Base-by-base conservation (phyloP, 345 rosid species). In the Bruguiera gymnorhiza region DNA sequence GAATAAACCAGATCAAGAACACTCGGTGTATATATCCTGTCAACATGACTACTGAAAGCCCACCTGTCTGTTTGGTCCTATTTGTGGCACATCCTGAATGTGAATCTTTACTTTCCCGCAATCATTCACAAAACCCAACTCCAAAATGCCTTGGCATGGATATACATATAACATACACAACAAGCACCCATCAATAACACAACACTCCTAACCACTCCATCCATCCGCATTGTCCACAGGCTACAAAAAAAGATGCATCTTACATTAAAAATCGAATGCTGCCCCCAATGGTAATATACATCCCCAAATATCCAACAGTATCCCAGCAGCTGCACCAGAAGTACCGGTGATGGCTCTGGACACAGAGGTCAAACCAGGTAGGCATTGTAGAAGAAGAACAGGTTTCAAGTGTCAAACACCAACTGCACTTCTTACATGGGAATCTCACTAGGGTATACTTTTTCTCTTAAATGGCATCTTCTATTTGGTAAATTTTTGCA, bases 1-100 rank as follows among this genome's bases (percentile, higher is more conserved):
- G 24, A 73, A 50, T 27, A 55, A 36, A 54, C 60, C 23, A 23
- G 57, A 51, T 55, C 52, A 58, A 63, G 64, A 58, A 73, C 43
- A 32, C 46, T 8, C 29, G 15, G 31, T 19, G n/a, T 27, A 51
- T 6, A 51, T 61, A 58, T 31, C 59, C 34, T 30, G 36, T 21
- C 37, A 50, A 31, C 36, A 11, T 32, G 62, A 24, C 21, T 65
- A 58, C 3, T 31, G 9, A 24, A 65, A 58, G 66, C 26, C 20
- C 5, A 39, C 20, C 21, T 52, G 30, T 50, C 32, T 0, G 58
- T 3, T 24, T 63, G 20, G 16, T 18, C 62, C 3, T 20, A 62
- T 34, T 27, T 37, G 58, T 21, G 27, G 27, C 62, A 52, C n/a
- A 32, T 62, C 19, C 53, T n/a, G 4, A 43, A 56, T 39, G 57